Conservation (phyloP, 108 stramenopile species). For the Heterococcus sp. region DNA sequence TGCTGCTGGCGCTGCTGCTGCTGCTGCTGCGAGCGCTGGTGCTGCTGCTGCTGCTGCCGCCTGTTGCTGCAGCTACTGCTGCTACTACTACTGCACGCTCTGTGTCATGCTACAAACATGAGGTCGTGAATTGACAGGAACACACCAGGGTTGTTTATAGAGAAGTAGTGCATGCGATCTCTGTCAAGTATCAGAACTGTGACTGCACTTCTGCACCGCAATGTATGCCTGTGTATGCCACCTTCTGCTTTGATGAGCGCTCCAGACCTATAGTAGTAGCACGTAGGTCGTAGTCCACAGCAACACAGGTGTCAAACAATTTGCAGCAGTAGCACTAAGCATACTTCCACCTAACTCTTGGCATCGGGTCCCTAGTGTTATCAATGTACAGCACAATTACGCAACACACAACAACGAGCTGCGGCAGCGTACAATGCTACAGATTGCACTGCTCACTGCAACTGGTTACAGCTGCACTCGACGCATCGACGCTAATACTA, state of each 20-base stretch:
- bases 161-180: conserved; percentile 31
- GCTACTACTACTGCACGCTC: neutral
- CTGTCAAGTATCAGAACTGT: conserved; percentile 11
- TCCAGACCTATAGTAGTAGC: too few species aligned
- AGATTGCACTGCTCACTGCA: too few species aligned
- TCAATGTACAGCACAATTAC: too few species aligned
- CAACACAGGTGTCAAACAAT: too few species aligned
- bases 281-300: too few species aligned
- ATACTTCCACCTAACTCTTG: too few species aligned
- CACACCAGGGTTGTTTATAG: conserved; percentile 45
- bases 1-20: neutral
- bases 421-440: too few species aligned
- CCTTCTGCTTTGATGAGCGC: neutral
- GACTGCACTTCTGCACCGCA: neutral
- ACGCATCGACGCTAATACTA: too few species aligned
- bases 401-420: too few species aligned
- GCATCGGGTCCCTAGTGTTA: too few species aligned
- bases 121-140: conserved; percentile 42
- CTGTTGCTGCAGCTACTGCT: neutral
- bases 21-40: neutral
- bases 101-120: conserved; percentile 4
- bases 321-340: too few species aligned
- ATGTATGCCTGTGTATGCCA: neutral
- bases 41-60: neutral
- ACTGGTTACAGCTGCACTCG: too few species aligned